Evolutionary conservation across 768 basidiomycete genomes (phyloP).

Genomic region (Russula virescens): DNA sequence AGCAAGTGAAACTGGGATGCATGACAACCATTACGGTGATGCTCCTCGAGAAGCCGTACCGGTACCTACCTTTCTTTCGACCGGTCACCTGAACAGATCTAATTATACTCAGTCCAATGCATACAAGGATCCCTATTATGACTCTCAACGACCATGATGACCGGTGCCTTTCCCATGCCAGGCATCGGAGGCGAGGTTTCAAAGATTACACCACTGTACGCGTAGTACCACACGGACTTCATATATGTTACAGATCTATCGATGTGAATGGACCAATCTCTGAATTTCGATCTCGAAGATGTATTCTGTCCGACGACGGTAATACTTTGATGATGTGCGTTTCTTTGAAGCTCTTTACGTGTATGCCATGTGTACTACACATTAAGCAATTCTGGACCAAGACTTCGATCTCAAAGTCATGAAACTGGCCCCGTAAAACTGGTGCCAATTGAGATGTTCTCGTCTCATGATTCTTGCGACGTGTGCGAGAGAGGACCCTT

Average conservation of each 20-base stretch:
- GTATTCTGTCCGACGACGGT: neutral
- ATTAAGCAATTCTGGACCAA: neutral
- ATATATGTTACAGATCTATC: neutral
- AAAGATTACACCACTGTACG: neutral
- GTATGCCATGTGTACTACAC: neutral
- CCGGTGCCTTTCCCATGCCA: neutral
- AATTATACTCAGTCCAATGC: slow-evolving; percentile 3
- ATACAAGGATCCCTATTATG: slow-evolving; percentile 33
- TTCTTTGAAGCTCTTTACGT: neutral
- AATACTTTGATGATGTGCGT: too few species aligned
- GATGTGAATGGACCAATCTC: slow-evolving; percentile 11
- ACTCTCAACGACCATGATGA: neutral
- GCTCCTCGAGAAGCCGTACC: neutral
- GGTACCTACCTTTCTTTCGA: slow-evolving; percentile 1
- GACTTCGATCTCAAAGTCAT: too few species aligned
- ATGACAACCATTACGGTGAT: slow-evolving; percentile 9
- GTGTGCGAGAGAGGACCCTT: too few species aligned
- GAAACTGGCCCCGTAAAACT: too few species aligned
- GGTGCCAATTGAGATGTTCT: too few species aligned
- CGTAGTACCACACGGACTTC: neutral
- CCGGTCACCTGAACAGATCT: neutral
- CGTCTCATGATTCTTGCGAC: too few species aligned
- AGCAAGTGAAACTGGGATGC: slow-evolving; percentile 19
- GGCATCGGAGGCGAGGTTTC: too few species aligned
- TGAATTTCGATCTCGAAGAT: neutral